These are phyloP conservation scores for Pestalotiopsis fici DNA, from an alignment of 2,329 filamentous ascomycete genomes.

Conservation along the genomic window DNA sequence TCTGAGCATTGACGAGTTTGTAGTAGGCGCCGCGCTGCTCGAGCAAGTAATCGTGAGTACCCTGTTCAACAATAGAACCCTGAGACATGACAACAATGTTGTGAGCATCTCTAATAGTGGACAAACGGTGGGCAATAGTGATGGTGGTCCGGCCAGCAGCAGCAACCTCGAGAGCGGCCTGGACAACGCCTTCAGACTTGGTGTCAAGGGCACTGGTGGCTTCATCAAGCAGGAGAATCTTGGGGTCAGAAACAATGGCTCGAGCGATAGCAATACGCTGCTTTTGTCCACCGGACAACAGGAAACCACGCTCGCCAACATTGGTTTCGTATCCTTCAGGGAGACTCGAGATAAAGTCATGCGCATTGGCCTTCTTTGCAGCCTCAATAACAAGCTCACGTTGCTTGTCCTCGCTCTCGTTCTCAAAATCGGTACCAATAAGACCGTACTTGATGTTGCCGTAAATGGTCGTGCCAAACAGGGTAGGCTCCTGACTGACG, in stretches of 20 bases:
- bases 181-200: constrained; percentile 91
- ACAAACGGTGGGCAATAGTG: constrained; percentile 91
- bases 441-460: constrained; percentile 90
- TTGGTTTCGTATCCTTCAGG: constrained; percentile 92
- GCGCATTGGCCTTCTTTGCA: constrained; percentile 88
- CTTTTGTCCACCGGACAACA: constrained; percentile 93
- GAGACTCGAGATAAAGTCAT: constrained; percentile 82
- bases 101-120: constrained; percentile 90
- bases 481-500: constrained; percentile 88
- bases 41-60: constrained; percentile 80
- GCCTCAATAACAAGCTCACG: constrained; percentile 75
- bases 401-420: constrained; percentile 67
- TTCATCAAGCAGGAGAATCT: constrained; percentile 90
- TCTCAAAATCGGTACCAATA: constrained; percentile 78
- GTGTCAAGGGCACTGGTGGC: constrained; percentile 93
- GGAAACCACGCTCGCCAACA: constrained; percentile 91
- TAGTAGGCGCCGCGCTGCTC: constrained; percentile 73
- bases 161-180: constrained; percentile 86
- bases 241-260: constrained; percentile 87
- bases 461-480: constrained; percentile 88
- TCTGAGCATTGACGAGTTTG: constrained; percentile 85
- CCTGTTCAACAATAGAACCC: constrained; percentile 89
- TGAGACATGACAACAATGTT: constrained; percentile 93
- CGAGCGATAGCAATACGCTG: constrained; percentile 94
- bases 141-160: constrained; percentile 89